Base-by-base conservation (phyloP, 2,329 filamentous ascomycete species). In the Zymoseptoria crescenta region DNA sequence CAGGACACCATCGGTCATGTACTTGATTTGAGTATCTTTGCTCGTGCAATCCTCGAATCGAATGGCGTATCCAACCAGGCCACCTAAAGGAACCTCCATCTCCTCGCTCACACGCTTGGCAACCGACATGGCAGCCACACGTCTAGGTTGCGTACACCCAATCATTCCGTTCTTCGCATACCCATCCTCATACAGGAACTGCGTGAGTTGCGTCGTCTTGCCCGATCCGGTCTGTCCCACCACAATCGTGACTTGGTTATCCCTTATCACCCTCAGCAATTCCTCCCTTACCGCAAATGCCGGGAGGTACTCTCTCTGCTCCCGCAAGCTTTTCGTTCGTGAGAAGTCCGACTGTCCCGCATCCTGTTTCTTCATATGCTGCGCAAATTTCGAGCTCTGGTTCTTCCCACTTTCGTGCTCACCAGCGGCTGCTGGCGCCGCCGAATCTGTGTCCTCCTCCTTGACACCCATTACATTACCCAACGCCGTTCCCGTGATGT, bases 41-140 rank as follows among this genome's bases (percentile, higher is more conserved):
- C 91, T 96, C 1, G 94, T 99, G 74, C 92, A 96, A 73, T 99
- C 95, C 72, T 99, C 94, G 69, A 99, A 99, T 56, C 94, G 91
- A 72, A 99, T 99, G 0, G 94, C 91, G 74, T 99, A 99, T 29
- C 94, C 94, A 45, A 99, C 95, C 0, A 87, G 83, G 58, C 87
- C 87, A 54, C 94, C 94, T 8, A 99, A 79, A 58, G 87, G 87
- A 51, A 96, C 91, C 67, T 96, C 89, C 95, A 99, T 99, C 76
- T 99, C 94, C 76, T 99, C 94, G 59, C 90, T 91, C 48, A 99
- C 94, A 79, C 94, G 91, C 74, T 97, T 97, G 1, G 94, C 94
- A 28, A 99, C 94, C 76, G 92, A 96, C 94, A 99, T 99, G 21
- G 94, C 94, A 24, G 94, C 94, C 35, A 99, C 95, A 80, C 94